These are phyloP conservation scores for Epichloe uncinata DNA, from an alignment of 2,329 filamentous ascomycete genomes.

Conservation along the genomic window DNA sequence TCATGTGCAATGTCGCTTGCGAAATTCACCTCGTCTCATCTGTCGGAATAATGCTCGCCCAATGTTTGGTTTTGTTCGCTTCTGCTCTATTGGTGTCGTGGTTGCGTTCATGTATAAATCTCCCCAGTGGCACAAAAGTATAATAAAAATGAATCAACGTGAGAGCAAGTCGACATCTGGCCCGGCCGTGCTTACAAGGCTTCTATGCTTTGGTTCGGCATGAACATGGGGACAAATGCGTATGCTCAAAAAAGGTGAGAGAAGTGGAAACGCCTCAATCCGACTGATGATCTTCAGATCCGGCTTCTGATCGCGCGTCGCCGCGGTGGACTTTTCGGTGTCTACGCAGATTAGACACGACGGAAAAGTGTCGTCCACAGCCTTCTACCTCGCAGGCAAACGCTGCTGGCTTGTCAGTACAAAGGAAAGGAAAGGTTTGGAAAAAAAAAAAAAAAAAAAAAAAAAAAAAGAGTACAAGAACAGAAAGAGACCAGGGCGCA, in stretches of 20 bases:
- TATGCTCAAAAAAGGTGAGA: background rate
- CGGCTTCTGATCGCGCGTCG: constrained; percentile 49
- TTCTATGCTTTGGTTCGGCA: constrained; percentile 7
- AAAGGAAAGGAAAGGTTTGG: background rate
- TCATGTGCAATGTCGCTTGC: background rate
- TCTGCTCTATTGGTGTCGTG: background rate
- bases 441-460: too few species aligned
- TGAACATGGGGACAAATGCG: background rate
- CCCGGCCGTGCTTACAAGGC: constrained; percentile 4
- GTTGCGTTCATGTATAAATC: background rate
- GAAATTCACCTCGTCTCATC: background rate
- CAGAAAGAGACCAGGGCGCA: too few species aligned
- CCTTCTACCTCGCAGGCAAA: constrained; percentile 91
- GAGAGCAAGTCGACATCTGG: background rate
- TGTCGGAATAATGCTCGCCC: background rate
- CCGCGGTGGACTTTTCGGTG: constrained; percentile 89
- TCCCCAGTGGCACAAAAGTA: background rate
- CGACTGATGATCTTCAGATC: constrained; percentile 50
- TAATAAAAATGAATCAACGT: background rate
- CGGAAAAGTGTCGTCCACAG: constrained; percentile 91
- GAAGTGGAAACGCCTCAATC: constrained; percentile 25
- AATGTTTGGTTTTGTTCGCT: background rate
- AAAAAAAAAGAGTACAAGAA: too few species aligned
- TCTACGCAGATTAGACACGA: constrained; percentile 86
- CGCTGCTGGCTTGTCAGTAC: constrained; percentile 36